Evolutionary conservation across 1,284 basidiomycete species (phyloP).

Genomic region (Puccinia triticina): DNA sequence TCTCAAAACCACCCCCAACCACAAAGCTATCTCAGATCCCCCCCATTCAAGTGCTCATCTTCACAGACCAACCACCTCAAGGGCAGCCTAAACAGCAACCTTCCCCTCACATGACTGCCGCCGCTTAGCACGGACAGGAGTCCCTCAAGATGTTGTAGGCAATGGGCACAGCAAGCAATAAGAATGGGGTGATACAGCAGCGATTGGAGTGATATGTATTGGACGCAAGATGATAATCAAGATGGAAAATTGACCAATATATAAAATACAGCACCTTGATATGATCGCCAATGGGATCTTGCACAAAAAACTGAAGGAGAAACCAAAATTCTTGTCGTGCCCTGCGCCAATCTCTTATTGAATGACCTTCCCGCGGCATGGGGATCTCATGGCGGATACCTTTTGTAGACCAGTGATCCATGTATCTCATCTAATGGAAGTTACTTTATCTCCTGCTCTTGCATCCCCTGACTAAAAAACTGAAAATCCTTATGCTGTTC

Average conservation of each 20-base stretch:
- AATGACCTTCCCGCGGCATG: background rate
- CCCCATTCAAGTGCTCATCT: no score
- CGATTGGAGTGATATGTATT: background rate
- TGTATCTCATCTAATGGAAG: background rate
- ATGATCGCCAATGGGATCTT: background rate
- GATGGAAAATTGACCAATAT: background rate
- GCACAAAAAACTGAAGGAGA: background rate
- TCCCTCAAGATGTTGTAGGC: no score
- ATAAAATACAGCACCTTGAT: background rate
- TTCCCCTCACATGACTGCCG: no score
- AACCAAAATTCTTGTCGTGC: background rate
- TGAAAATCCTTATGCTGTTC: background rate
- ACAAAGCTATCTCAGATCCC: no score
- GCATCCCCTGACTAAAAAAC: background rate
- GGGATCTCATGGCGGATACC: background rate
- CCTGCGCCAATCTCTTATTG: background rate
- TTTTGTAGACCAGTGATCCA: background rate
- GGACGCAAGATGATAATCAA: background rate
- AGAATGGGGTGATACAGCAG: background rate
- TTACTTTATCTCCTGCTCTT: background rate
- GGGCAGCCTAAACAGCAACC: no score
- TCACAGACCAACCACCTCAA: no score
- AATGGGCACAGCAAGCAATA: no score
- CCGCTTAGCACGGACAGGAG: no score
- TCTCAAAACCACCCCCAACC: no score